Evolutionary conservation across 108 stramenopile genomes (phyloP).

Genomic region (Epipyxis sp.): DNA sequence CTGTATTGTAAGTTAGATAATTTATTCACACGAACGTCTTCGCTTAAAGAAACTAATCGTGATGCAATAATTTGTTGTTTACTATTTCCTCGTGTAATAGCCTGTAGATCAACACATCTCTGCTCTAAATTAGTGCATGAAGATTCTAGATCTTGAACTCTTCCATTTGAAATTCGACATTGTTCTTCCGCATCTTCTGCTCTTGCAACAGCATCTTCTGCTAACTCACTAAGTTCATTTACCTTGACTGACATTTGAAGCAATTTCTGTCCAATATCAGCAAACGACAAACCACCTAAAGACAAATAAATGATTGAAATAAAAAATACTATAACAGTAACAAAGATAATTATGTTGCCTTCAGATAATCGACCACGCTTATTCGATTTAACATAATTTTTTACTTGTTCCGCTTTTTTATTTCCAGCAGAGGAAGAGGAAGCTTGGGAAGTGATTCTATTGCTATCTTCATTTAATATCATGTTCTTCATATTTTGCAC

Average conservation of each 20-base stretch:
- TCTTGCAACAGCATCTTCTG: conserved; percentile 19
- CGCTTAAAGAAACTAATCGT: conserved; percentile 34
- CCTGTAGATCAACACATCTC: conserved; percentile 32
- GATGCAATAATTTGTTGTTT: conserved; percentile 32
- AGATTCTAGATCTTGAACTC: conserved; percentile 30
- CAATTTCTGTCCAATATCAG: conserved; percentile 45
- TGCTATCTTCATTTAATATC: too few relatives aligned
- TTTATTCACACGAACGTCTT: conserved; percentile 35
- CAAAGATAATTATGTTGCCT: too few relatives aligned
- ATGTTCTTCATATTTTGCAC: too few relatives aligned
- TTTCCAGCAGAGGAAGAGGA: too few relatives aligned
- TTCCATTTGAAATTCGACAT: conserved; percentile 20
- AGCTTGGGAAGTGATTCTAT: too few relatives aligned
- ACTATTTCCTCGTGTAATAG: not conserved
- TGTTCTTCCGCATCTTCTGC: conserved; percentile 37
- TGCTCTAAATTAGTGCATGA: not conserved
- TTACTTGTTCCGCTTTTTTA: too few relatives aligned
- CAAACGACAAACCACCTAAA: too few relatives aligned
- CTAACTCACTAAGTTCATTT: conserved; percentile 29
- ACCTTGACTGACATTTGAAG: too few relatives aligned
- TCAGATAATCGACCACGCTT: too few relatives aligned
- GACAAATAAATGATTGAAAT: too few relatives aligned
- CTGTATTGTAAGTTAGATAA: conserved; percentile 30
- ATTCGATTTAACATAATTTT: too few relatives aligned
- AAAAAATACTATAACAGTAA: too few relatives aligned